A percentile compares a stretch with the other conserved stretches of the same genome.
Conservation (phyloP, 176 grass and related monocot genomes). For the Miscanthus lutarioriparius region DNA sequence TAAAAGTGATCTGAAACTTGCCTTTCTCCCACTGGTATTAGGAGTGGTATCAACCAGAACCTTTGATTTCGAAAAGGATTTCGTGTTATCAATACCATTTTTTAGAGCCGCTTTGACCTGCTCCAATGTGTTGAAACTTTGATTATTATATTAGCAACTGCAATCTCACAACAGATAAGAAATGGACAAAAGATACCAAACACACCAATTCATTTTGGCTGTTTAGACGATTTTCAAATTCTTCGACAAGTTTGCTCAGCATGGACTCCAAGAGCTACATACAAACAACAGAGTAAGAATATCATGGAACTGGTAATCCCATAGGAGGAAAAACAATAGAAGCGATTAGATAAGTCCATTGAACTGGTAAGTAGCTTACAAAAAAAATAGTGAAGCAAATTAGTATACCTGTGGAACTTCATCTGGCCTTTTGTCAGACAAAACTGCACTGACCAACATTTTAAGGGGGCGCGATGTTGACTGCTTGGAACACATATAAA, state of each 20-base stretch:
- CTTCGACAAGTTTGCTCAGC: slow-evolving; percentile 82
- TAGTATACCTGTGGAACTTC: slow-evolving; percentile 86
- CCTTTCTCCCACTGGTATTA: slow-evolving; percentile 64
- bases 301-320: neutral
- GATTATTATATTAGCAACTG: slow-evolving; percentile 22
- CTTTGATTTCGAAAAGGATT: slow-evolving; percentile 91
- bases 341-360: slow-evolving; percentile 3
- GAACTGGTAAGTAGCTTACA: slow-evolving; percentile 21
- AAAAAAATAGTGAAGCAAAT: slow-evolving; percentile 27
- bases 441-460: slow-evolving; percentile 79
- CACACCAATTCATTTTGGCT: slow-evolving; percentile 77
- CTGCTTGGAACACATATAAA: slow-evolving; percentile 40
- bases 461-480: slow-evolving; percentile 71
- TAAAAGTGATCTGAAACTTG: slow-evolving; percentile 38
- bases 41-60: slow-evolving; percentile 55
- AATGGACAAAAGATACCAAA: slow-evolving; percentile 33
- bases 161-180: neutral
- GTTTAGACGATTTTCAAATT: slow-evolving; percentile 72
- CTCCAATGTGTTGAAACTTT: slow-evolving; percentile 33
- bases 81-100: slow-evolving; percentile 51
- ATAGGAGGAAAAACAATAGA: neutral
- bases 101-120: slow-evolving; percentile 81
- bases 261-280: slow-evolving; percentile 90
- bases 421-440: slow-evolving; percentile 91
- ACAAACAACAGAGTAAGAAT: slow-evolving; percentile 30